phyloP scores from a whole-genome alignment of 352 stramenopile species.

The Blastocystis sp. region DNA sequence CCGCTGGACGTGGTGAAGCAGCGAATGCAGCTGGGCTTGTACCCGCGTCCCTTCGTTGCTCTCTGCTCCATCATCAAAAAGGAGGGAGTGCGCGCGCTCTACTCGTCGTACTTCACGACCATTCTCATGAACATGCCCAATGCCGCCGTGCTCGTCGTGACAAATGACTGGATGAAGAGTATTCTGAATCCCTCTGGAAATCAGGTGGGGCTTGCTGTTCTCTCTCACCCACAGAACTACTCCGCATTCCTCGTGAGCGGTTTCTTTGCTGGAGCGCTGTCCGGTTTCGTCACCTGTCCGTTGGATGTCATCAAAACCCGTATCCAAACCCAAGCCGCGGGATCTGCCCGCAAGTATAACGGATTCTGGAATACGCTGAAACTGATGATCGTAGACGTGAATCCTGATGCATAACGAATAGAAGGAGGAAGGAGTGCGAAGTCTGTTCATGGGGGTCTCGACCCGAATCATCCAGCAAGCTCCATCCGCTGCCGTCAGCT shows the following conservation, averaged over 20 bases:
- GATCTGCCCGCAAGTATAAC: neutral
- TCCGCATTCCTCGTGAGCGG: constrained; percentile 88
- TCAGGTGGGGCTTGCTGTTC: neutral
- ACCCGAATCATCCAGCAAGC: constrained; percentile 93
- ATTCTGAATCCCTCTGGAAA: constrained; percentile 78
- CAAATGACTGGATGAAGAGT: constrained; percentile 94
- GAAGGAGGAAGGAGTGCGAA: constrained; percentile 85
- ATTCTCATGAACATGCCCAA: constrained; percentile 98
- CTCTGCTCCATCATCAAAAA: constrained; percentile 80
- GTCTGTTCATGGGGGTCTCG: constrained; percentile 90
- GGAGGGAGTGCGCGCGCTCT: constrained; percentile 82
- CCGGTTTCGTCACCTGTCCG: constrained; percentile 90
- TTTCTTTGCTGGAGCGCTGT: constrained; percentile 88
- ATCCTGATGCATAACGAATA: constrained; percentile 75
- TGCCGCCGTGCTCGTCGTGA: constrained; percentile 95
- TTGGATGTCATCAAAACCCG: constrained; percentile 97
- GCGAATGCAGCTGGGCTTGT: constrained; percentile 96
- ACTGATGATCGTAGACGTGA: neutral
- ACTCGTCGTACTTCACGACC: constrained; percentile 93
- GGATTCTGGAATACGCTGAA: constrained; percentile 61
- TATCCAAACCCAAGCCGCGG: constrained; percentile 87
- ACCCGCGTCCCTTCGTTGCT: constrained; percentile 88
- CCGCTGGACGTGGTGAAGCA: constrained; percentile 98
- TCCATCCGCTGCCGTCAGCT: constrained; percentile 94
- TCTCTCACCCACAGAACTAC: neutral